Conservation (phyloP, 176 grass and related monocot species). For the Calamus simplicifolius region DNA sequence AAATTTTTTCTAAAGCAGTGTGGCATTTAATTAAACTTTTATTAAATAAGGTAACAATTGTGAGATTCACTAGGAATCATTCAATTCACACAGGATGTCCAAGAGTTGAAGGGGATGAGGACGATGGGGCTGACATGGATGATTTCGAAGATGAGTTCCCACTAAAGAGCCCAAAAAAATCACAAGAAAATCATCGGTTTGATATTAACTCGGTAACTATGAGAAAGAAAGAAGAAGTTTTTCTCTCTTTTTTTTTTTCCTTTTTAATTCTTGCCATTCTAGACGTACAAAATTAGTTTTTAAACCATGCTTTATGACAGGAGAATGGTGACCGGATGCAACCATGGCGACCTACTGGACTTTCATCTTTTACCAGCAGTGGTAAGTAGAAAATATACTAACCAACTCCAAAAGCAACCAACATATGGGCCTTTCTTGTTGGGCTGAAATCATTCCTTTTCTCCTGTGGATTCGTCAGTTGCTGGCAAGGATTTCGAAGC, state of each 20-base stretch:
- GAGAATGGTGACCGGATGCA: slow-evolving; percentile 73
- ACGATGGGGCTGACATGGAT: slow-evolving; percentile 60
- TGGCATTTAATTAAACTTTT: too few relatives aligned
- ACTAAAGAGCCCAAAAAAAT: slow-evolving; percentile 52
- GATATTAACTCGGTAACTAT: slow-evolving; percentile 69
- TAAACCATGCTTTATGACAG: slow-evolving; percentile 19
- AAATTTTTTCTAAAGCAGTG: too few relatives aligned
- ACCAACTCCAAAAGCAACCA: too few relatives aligned
- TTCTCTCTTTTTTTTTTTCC: too few relatives aligned
- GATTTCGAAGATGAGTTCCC: slow-evolving; percentile 77
- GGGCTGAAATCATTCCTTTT: not conserved
- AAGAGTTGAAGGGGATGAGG: slow-evolving; percentile 64
- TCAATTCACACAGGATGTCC: slow-evolving; percentile 31
- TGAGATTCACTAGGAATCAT: too few relatives aligned
- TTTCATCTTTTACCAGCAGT: slow-evolving; percentile 72
- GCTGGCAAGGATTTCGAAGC: slow-evolving; percentile 82
- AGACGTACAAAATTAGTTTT: not conserved
- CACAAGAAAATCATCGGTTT: slow-evolving; percentile 39
- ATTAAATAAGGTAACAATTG: too few relatives aligned
- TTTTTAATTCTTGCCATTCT: too few relatives aligned
- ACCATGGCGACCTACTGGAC: slow-evolving; percentile 54
- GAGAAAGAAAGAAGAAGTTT: not conserved
- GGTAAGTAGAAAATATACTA: slow-evolving; percentile 30
- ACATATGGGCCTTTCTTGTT: too few relatives aligned
- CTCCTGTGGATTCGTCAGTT: slow-evolving; percentile 23